Evolutionary conservation across 371 early-diverging fungal species (phyloP).

Genomic region (Mucor velutinosus): DNA sequence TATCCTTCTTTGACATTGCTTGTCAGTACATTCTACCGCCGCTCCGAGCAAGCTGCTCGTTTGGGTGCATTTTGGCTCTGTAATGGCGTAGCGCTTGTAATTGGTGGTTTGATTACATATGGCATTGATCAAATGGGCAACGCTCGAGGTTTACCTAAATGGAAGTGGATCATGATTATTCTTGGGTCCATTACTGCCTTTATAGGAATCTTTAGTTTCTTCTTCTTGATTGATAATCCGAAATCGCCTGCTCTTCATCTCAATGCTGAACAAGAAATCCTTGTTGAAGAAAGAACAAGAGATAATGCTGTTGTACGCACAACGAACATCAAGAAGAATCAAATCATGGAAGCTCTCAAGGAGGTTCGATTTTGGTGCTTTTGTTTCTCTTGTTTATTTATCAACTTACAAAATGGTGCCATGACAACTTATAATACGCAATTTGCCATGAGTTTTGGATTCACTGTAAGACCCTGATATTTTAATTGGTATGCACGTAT

Average conservation of each 20-base stretch:
- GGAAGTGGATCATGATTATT: constrained; percentile 64
- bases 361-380: constrained; percentile 39
- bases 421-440: constrained; percentile 36
- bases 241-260: constrained; percentile 28
- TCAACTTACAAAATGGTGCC: constrained; percentile 43
- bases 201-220: constrained; percentile 29
- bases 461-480: constrained; percentile 37
- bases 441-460: constrained; percentile 36
- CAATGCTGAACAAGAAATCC: constrained; percentile 40
- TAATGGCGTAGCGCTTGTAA: constrained; percentile 52
- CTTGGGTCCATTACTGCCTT: constrained; percentile 29
- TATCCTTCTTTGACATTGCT: constrained; percentile 34
- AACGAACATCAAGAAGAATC: constrained; percentile 27
- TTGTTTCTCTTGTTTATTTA: constrained; percentile 28
- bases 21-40: constrained; percentile 40
- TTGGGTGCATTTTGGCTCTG: constrained; percentile 45
- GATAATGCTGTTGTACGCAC: constrained; percentile 42
- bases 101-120: constrained; percentile 66
- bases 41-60: constrained; percentile 40
- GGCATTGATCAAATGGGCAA: constrained; percentile 55
- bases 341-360: constrained; percentile 37
- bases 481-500: constrained; percentile 32
- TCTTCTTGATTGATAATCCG: constrained; percentile 44
- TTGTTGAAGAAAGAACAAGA: constrained; percentile 41
- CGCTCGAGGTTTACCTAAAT: constrained; percentile 36